A percentile compares a stretch with the other conserved stretches of the same genome.
phyloP scores from a whole-genome alignment of 2,329 filamentous ascomycete species.

The Cordyceps militaris region DNA sequence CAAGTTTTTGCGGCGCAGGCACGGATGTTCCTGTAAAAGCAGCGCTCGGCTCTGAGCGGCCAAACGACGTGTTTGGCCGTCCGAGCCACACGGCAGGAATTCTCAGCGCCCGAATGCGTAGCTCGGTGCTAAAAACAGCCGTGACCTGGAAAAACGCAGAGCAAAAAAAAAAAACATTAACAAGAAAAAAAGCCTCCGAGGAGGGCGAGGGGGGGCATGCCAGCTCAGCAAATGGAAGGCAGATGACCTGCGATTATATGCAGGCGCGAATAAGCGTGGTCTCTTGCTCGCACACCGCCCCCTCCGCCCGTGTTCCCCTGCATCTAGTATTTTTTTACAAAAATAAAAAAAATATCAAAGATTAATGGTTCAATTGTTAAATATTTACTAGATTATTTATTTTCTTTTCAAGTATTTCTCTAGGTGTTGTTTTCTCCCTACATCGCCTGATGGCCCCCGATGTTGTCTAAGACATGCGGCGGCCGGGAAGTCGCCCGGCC shows the following conservation, averaged over 20 bases:
- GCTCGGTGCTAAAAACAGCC: neutral
- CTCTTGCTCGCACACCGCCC: conserved; percentile 2
- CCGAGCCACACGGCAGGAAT: too few relatives aligned
- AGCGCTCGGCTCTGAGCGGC: too few relatives aligned
- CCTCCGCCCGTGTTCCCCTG: neutral
- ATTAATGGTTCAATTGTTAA: neutral
- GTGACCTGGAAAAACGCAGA: conserved; percentile 11
- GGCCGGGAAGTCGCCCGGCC: neutral
- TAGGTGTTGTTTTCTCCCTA: neutral
- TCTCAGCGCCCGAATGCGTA: neutral
- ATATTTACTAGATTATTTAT: conserved; percentile 1
- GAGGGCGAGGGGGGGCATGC: conserved; percentile 19
- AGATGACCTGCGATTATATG: conserved; percentile 27
- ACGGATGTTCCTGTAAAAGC: neutral
- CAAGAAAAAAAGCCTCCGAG: too few relatives aligned
- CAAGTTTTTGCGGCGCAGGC: too few relatives aligned
- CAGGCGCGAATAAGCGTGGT: conserved; percentile 9
- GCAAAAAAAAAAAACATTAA: conserved; percentile 12
- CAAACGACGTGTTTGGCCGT: too few relatives aligned
- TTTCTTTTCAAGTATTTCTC: neutral
- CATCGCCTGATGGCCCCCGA: conserved; percentile 1
- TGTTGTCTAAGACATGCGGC: conserved; percentile 7
- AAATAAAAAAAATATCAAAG: neutral
- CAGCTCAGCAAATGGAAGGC: conserved; percentile 30
- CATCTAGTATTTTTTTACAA: neutral